Evolutionary conservation across 352 stramenopile species (phyloP).

Genomic region (Pythium chondricola): DNA sequence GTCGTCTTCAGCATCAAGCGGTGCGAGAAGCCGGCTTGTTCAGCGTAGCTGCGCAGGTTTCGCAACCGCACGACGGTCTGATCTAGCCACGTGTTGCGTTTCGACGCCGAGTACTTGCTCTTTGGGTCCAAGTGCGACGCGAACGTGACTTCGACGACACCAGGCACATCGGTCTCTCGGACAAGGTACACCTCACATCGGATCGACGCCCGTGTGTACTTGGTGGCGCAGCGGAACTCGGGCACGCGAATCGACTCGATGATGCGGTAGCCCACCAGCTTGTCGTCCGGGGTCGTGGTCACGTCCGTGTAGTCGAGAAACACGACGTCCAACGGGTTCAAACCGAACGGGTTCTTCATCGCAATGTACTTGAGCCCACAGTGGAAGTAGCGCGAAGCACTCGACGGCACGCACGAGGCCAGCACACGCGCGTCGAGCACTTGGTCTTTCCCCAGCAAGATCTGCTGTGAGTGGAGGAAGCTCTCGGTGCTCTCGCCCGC

Average conservation of each 20-base stretch:
- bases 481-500: conserved; percentile 42
- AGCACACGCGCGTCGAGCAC: conserved; percentile 65
- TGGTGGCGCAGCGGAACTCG: conserved; percentile 38
- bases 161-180: conserved; percentile 50
- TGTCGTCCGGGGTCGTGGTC: conserved; percentile 45
- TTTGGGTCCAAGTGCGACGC: conserved; percentile 78
- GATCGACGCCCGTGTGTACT: conserved; percentile 67
- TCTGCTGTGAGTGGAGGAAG: conserved; percentile 56
- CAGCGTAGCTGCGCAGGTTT: conserved; percentile 56
- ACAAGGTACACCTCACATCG: conserved; percentile 80
- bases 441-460: conserved; percentile 51
- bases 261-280: conserved; percentile 69
- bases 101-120: conserved; percentile 59
- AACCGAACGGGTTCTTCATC: conserved; percentile 75
- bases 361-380: conserved; percentile 80
- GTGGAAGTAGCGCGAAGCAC: conserved; percentile 63
- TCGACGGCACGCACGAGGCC: conserved; percentile 49
- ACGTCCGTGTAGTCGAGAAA: conserved; percentile 84
- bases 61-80: conserved; percentile 40
- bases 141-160: conserved; percentile 81
- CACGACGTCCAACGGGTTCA: conserved; percentile 59
- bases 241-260: conserved; percentile 77
- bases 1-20: conserved; percentile 37
- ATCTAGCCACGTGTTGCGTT: conserved; percentile 54
- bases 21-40: conserved; percentile 65